These are phyloP conservation scores for Tolypocladium inflatum DNA, from an alignment of 2,329 filamentous ascomycete genomes.

Conservation along the genomic window DNA sequence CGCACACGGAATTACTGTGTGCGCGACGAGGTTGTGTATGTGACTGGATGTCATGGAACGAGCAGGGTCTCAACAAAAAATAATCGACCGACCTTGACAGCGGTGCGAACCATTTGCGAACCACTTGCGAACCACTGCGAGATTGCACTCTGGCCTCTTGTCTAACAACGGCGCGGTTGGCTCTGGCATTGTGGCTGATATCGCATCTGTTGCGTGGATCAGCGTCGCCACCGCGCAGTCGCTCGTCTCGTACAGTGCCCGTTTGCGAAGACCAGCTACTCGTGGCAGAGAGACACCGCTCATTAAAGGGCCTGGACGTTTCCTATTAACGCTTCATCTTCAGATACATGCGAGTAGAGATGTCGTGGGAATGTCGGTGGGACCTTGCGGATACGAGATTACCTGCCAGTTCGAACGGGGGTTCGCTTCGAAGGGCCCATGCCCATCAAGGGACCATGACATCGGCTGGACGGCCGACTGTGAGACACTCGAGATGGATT, in stretches of 20 bases:
- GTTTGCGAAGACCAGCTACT: neutral
- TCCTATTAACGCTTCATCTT: neutral
- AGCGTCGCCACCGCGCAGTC: neutral
- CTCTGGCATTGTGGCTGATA: neutral
- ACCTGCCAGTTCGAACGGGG: neutral
- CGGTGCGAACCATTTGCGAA: too few species aligned
- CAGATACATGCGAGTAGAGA: neutral
- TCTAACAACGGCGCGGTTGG: neutral
- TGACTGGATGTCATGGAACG: neutral
- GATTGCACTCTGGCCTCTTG: neutral
- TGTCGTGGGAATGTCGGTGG: neutral
- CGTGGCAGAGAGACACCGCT: neutral
- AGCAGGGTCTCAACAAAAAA: neutral
- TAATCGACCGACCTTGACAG: neutral
- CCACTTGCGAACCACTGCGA: neutral
- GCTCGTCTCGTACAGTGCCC: neutral
- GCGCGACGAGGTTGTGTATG: neutral
- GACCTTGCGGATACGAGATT: neutral
- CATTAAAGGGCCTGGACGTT: neutral
- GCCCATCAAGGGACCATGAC: neutral
- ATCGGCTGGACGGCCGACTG: neutral
- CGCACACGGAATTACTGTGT: constrained; percentile 4
- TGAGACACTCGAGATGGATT: neutral
- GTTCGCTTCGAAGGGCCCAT: neutral
- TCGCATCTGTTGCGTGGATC: neutral